These are phyloP conservation scores for Hanseniaspora mollemarum DNA, from an alignment of 805 yeast genomes.

Conservation along the genomic window DNA sequence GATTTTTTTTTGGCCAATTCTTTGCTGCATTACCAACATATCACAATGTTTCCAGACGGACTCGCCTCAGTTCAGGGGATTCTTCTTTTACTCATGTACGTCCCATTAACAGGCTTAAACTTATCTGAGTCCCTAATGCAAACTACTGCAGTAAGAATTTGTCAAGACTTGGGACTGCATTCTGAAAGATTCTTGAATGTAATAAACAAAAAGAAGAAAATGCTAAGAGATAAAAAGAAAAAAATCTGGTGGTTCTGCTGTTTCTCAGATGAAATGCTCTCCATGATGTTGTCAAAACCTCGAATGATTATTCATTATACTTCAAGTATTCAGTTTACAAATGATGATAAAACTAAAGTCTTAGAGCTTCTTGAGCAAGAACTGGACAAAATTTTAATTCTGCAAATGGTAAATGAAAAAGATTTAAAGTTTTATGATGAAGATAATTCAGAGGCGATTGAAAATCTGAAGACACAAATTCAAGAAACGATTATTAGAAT, in stretches of 20 bases:
- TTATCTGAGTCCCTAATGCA: conserved; percentile 17
- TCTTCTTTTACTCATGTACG: conserved; percentile 13
- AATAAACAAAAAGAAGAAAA: conserved; percentile 11
- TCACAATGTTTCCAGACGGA: conserved; percentile 18
- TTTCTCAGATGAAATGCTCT: conserved; percentile 16
- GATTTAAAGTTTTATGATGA: background rate
- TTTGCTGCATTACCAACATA: conserved; percentile 17
- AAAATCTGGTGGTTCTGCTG: conserved; percentile 19
- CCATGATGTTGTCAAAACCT: conserved; percentile 16
- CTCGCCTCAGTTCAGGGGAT: conserved; percentile 18
- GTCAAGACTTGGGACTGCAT: conserved; percentile 19
- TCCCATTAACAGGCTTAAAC: conserved; percentile 15
- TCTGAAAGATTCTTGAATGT: conserved; percentile 16
- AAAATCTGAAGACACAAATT: conserved; percentile 5
- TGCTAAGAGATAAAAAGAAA: conserved; percentile 12
- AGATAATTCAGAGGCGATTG: background rate
- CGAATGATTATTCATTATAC: conserved; percentile 18
- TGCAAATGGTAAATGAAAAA: conserved; percentile 1
- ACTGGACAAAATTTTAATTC: background rate
- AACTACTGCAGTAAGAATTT: conserved; percentile 19
- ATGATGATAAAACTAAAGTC: conserved; percentile 9
- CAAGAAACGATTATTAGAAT: conserved; percentile 5
- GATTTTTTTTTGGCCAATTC: conserved; percentile 17
- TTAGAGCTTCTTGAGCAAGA: conserved; percentile 13
- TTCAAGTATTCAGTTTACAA: conserved; percentile 14